Base-by-base conservation (phyloP, 306 rosid genomes). In the Pyrus pyrifolia region DNA sequence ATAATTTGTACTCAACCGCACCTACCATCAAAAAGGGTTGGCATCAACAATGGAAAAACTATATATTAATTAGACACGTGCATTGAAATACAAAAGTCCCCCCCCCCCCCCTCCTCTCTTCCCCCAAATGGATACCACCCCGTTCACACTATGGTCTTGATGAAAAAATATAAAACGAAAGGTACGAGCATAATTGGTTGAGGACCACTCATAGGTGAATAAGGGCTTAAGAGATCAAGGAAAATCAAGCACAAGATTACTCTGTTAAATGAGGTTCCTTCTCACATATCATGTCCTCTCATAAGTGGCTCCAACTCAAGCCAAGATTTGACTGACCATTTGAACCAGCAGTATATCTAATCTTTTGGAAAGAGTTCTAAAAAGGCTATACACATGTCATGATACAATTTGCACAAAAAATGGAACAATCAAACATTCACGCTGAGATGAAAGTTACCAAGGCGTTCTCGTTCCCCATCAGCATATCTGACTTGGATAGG, bases 401-500 rank as follows among this genome's bases (percentile, higher is more conserved):
- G 4, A 73, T 33, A 19, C 21, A 42, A 72, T 59, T 52, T 52
- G 49, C 21, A 46, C 27, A 62, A 53, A 35, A 45, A 29, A 81
- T 19, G 23, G 67, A n/a, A 75, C 21, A 67, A 81, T 7, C 72
- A 25, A 58, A 45, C 60, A 21, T 58, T 79, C 71, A 80, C 67
- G 59, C 70, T 29, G 58, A 66, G 73, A 84, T 82, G 72, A 67
- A 68, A 68, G 51, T 83, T 92, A 95, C 98, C 98, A 13, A 95
- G 98, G 76, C 97, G 96, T 85, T 95, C 98, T 17, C 97, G 90
- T 83, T 95, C 98, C 46, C 98, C 98, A 77, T 95, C 98, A 76
- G 98, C 98, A 83, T 95, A 95, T 82, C 98, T 89, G 68, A 95
- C 98, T 92, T 95, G 98, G 80, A 95, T 88, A 62, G 98, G 97